Conservation (phyloP, 768 basidiomycete species). For the Auriscalpium orientale region DNA sequence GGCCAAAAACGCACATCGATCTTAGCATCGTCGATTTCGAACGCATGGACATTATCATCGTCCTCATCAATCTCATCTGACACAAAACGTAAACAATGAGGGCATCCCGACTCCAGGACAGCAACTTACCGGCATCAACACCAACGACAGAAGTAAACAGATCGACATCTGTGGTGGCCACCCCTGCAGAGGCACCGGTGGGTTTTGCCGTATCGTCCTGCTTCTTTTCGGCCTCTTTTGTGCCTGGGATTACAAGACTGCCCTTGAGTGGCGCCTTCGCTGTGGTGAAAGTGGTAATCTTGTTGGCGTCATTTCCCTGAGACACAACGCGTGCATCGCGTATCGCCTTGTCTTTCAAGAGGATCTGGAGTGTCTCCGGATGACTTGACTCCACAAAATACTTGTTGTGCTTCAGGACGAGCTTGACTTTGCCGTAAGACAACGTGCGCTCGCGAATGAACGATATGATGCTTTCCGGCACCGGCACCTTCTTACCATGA, state of each 20-base stretch:
- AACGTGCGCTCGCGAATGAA: slow-evolving; percentile 91
- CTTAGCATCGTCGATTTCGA: slow-evolving; percentile 89
- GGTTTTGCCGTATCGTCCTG: slow-evolving; percentile 46
- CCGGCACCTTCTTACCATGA: slow-evolving; percentile 61
- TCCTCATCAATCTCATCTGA: slow-evolving; percentile 95
- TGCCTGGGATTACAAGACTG: slow-evolving; percentile 82
- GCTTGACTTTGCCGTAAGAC: slow-evolving; percentile 97
- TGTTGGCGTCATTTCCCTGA: slow-evolving; percentile 68
- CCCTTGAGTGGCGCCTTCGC: slow-evolving; percentile 78
- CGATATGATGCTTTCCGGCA: slow-evolving; percentile 76
- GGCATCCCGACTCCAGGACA: neutral
- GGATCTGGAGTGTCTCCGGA: slow-evolving; percentile 82
- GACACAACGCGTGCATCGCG: slow-evolving; percentile 75
- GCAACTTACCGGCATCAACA: slow-evolving; percentile 68
- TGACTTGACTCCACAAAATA: slow-evolving; percentile 96
- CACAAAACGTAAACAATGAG: slow-evolving; percentile 2
- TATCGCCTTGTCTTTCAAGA: slow-evolving; percentile 83
- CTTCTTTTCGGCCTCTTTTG: slow-evolving; percentile 64
- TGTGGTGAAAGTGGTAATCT: slow-evolving; percentile 68
- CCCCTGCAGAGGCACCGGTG: slow-evolving; percentile 18
- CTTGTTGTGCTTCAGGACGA: slow-evolving; percentile 96
- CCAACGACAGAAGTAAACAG: slow-evolving; percentile 96
- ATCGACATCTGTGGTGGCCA: slow-evolving; percentile 52
- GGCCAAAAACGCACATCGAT: slow-evolving; percentile 62
- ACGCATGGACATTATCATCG: slow-evolving; percentile 94